Conservation (phyloP, 345 rosid species). For the Bruguiera parviflora region DNA sequence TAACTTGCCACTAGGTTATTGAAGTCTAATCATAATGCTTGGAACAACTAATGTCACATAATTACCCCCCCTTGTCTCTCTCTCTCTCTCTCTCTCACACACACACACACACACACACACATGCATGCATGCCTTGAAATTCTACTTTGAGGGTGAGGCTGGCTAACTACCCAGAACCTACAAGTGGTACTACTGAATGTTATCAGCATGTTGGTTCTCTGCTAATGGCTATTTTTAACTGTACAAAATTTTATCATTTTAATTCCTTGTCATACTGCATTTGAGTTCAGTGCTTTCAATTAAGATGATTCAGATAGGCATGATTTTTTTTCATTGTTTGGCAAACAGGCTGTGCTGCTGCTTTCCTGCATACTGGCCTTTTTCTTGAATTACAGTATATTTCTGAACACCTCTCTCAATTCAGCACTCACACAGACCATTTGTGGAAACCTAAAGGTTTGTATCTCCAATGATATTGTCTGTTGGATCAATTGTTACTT, state of each 20-base stretch:
- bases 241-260: neutral
- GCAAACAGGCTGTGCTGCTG: conserved; percentile 62
- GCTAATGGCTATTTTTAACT: neutral
- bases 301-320: conserved; percentile 2
- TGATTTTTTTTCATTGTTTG: neutral
- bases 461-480: conserved; percentile 10
- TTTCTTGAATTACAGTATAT: conserved; percentile 91
- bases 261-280: neutral
- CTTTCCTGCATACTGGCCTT: conserved; percentile 84
- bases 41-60: neutral
- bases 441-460: conserved; percentile 95
- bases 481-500: too few species aligned
- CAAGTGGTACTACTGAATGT: neutral
- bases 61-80: neutral
- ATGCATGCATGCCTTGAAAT: too few species aligned
- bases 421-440: conserved; percentile 95
- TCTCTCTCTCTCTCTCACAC: neutral
- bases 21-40: neutral
- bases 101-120: neutral
- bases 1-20: too few species aligned
- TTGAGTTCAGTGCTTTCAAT: neutral
- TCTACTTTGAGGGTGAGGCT: neutral
- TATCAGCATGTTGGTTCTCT: neutral
- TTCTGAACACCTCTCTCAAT: conserved; percentile 94
- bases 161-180: neutral